phyloP scores from a whole-genome alignment of 1,284 basidiomycete species.

The Bondarzewia mesenterica region DNA sequence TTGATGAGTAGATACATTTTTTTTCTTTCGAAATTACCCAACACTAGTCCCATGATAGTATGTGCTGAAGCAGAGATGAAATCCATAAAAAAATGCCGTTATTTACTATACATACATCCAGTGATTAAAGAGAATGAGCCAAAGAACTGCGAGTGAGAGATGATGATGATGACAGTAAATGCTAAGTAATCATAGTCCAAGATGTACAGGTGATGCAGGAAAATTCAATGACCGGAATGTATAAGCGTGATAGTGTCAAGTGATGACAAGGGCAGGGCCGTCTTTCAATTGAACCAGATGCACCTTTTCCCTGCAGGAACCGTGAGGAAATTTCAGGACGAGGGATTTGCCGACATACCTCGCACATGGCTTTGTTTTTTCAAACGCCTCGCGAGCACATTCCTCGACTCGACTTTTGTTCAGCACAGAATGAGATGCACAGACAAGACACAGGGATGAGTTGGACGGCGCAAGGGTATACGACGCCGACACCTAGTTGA shows the following conservation, averaged over 20 bases:
- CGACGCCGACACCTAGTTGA: constrained; percentile 43
- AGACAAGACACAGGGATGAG: constrained; percentile 48
- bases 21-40: no score
- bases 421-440: constrained; percentile 35
- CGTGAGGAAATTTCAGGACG: constrained; percentile 3
- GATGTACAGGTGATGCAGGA: not conserved
- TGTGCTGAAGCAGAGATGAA: no score
- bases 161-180: not conserved
- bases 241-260: no score
- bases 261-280: constrained; percentile 50
- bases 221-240: no score
- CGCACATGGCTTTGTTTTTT: constrained; percentile 35
- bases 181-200: not conserved
- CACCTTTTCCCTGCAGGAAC: constrained; percentile 35
- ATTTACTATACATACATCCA: not conserved
- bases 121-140: not conserved
- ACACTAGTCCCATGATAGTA: no score
- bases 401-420: constrained; percentile 33
- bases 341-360: constrained; percentile 29
- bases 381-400: constrained; percentile 34
- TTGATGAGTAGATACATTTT: no score
- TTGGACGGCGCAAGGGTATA: constrained; percentile 58
- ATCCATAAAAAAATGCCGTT: not conserved
- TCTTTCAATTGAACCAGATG: constrained; percentile 42
- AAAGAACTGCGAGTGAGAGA: not conserved